A percentile compares a stretch with the other conserved stretches of the same genome.
Evolutionary conservation across 176 grass and related monocot species (phyloP).

Genomic region (Musa troglodytarum): DNA sequence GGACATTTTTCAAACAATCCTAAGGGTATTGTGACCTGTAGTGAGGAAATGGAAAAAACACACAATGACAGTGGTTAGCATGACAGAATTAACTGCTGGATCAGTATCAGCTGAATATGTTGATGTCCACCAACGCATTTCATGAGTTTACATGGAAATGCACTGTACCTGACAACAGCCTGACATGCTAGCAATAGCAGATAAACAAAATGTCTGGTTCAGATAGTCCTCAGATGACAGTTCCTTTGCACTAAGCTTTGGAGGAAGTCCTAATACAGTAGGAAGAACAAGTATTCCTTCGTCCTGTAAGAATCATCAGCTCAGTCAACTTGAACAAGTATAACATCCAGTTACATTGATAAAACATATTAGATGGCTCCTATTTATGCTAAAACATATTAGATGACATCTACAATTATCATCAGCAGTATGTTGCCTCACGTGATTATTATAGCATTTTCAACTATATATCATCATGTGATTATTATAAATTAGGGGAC

Average conservation of each 20-base stretch:
- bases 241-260: slow-evolving; percentile 73
- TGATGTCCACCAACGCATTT: not conserved
- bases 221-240: slow-evolving; percentile 64
- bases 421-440: too few relatives aligned
- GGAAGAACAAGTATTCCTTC: slow-evolving; percentile 93
- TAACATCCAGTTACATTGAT: not conserved
- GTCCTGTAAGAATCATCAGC: slow-evolving; percentile 39
- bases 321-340: slow-evolving; percentile 16
- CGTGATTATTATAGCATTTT: too few relatives aligned
- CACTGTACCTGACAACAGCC: slow-evolving; percentile 86
- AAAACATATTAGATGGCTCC: not conserved
- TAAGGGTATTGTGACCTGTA: slow-evolving; percentile 70
- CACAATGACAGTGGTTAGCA: not conserved
- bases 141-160: slow-evolving; percentile 1
- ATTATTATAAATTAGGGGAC: too few relatives aligned
- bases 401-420: too few relatives aligned
- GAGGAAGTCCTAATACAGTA: slow-evolving; percentile 72
- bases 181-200: slow-evolving; percentile 82
- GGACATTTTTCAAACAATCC: slow-evolving; percentile 77
- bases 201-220: slow-evolving; percentile 42
- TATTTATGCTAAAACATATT: too few relatives aligned
- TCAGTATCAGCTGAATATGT: not conserved
- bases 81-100: not conserved
- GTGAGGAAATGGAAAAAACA: slow-evolving; percentile 1
- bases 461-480: too few relatives aligned